Percentiles rank a stretch among this genome's conserved stretches.
Conservation (phyloP, 2,329 filamentous ascomycete species). For the Phyllosticta ampelicida region DNA sequence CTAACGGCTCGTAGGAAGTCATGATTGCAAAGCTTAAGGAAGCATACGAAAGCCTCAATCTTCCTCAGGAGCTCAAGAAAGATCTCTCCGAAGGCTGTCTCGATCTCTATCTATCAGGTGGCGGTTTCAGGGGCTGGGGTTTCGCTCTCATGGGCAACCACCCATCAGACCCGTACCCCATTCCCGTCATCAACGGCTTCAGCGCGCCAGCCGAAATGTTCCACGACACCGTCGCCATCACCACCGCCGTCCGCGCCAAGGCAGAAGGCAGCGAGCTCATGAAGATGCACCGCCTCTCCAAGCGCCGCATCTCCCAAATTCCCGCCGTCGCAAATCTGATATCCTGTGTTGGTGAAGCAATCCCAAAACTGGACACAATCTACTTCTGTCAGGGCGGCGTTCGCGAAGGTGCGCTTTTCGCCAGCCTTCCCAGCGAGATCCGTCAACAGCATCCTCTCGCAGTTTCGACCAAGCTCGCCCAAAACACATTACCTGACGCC, state of each 20-base stretch:
- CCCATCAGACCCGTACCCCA: conserved; percentile 65
- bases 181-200: conserved; percentile 74
- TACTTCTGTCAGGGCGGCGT: conserved; percentile 85
- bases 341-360: conserved; percentile 57
- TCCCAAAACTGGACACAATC: conserved; percentile 58
- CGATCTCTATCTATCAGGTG: conserved; percentile 75
- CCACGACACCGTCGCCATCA: conserved; percentile 16
- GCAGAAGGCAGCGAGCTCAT: conserved; percentile 27
- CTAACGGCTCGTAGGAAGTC: conserved; percentile 28
- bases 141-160: conserved; percentile 79
- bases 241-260: conserved; percentile 50
- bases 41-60: conserved; percentile 47
- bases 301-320: conserved; percentile 67
- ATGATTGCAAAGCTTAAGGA: conserved; percentile 48
- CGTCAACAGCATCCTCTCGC: conserved; percentile 58
- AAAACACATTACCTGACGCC: conserved; percentile 28
- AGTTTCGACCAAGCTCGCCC: conserved; percentile 39
- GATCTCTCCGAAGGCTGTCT: conserved; percentile 37
- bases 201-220: conserved; percentile 36
- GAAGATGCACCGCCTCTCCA: conserved; percentile 54
- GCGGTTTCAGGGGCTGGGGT: conserved; percentile 83
- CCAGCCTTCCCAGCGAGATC: conserved; percentile 49
- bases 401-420: conserved; percentile 70
- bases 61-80: conserved; percentile 41
- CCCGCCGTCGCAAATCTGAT: conserved; percentile 74